Evolutionary conservation across 2,329 filamentous ascomycete species (phyloP).

Genomic region (Fusarium sp.): DNA sequence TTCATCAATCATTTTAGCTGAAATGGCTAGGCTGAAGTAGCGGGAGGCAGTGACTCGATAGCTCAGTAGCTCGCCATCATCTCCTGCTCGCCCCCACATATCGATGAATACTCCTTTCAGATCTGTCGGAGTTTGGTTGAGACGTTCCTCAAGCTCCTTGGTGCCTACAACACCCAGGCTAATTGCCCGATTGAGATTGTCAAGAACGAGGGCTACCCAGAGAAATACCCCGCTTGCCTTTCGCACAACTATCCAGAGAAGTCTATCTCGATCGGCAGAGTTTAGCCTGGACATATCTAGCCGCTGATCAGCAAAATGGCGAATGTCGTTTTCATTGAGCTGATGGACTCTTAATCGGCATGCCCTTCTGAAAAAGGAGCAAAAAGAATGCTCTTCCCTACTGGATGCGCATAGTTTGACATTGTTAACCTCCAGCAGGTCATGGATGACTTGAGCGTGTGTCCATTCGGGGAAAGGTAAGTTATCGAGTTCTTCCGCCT

Average conservation of each 20-base stretch:
- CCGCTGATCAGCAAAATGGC: not conserved
- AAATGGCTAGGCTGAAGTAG: not conserved
- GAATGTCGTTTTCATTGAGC: not conserved
- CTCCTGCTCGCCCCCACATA: slow-evolving; percentile 1
- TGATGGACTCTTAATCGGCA: not conserved
- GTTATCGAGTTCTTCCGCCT: not conserved
- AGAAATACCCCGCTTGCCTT: not conserved
- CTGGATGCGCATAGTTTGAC: slow-evolving; percentile 5
- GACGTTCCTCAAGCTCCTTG: not conserved
- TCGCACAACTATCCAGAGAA: not conserved
- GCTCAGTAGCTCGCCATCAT: not conserved
- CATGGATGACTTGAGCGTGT: not conserved
- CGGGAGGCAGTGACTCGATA: not conserved
- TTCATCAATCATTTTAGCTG: not conserved
- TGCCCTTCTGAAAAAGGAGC: rapidly evolving
- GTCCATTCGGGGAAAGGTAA: not conserved
- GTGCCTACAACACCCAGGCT: rapidly evolving
- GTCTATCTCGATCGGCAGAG: rapidly evolving
- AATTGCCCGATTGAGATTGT: not conserved
- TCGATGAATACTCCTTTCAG: not conserved
- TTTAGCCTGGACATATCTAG: rapidly evolving
- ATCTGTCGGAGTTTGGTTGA: not conserved
- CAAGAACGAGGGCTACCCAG: rapidly evolving
- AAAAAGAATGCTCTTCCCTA: not conserved
- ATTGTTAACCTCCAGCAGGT: rapidly evolving